These are phyloP conservation scores for Malassezia dermatis DNA, from an alignment of 1,284 basidiomycete species.

Conservation along the genomic window DNA sequence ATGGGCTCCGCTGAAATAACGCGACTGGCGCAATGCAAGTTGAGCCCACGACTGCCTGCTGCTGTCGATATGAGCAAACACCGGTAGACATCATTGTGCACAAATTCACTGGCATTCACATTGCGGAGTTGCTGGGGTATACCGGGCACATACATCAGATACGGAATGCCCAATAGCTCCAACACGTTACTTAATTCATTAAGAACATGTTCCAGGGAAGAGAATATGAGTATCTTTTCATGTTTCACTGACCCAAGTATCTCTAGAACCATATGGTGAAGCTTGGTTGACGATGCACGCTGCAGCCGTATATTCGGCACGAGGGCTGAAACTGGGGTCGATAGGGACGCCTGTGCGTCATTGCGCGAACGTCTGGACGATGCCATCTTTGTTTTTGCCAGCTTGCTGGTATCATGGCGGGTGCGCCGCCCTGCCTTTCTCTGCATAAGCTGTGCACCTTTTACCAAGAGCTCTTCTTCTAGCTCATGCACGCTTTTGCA, in stretches of 20 bases:
- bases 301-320: neutral
- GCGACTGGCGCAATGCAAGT: constrained; percentile 17
- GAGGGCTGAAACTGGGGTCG: neutral
- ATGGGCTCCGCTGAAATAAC: constrained; percentile 18
- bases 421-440: neutral
- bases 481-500: neutral
- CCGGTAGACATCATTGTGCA: neutral
- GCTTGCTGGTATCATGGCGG: neutral
- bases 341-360: neutral
- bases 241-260: neutral
- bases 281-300: constrained; percentile 8
- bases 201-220: constrained; percentile 11
- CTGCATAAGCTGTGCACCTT: constrained; percentile 1
- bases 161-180: constrained; percentile 11
- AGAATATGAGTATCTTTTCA: constrained; percentile 19
- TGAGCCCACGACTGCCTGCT: constrained; percentile 17
- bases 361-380: neutral
- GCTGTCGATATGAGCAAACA: constrained; percentile 17
- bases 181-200: constrained; percentile 14
- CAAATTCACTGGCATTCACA: constrained; percentile 8
- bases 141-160: constrained; percentile 16
- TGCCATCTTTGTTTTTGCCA: neutral
- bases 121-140: constrained; percentile 16
- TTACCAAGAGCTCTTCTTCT: constrained; percentile 5
- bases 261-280: constrained; percentile 9